phyloP scores from a whole-genome alignment of 768 basidiomycete genomes.

The Lactarius tabidus region DNA sequence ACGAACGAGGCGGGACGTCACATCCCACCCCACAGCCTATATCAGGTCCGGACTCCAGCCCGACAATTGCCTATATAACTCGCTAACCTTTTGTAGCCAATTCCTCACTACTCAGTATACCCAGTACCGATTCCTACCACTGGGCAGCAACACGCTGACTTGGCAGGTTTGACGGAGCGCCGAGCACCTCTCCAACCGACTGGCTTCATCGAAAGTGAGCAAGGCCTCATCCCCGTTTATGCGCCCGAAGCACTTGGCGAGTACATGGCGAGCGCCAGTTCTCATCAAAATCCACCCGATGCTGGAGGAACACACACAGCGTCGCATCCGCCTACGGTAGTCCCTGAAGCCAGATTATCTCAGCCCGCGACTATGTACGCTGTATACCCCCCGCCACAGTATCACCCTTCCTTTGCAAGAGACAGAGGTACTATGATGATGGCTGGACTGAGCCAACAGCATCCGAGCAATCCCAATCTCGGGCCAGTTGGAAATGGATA shows the following conservation, averaged over 20 bases:
- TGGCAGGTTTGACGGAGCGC: slow-evolving; percentile 6
- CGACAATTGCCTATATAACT: not conserved
- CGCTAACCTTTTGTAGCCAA: slow-evolving; percentile 10
- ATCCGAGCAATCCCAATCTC: not conserved
- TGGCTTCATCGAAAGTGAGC: slow-evolving; percentile 69
- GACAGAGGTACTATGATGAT: slow-evolving; percentile 8
- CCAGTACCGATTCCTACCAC: slow-evolving; percentile 8
- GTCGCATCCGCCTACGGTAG: slow-evolving; percentile 15
- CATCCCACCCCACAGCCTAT: slow-evolving; percentile 6
- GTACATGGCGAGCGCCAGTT: slow-evolving; percentile 47
- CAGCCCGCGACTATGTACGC: slow-evolving; percentile 10
- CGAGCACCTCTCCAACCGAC: slow-evolving; percentile 54
- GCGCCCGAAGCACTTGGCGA: slow-evolving; percentile 61
- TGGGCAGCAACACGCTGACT: slow-evolving; percentile 13
- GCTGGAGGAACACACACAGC: slow-evolving; percentile 15
- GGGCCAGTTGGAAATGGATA: slow-evolving; percentile 13
- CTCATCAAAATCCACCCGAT: slow-evolving; percentile 35
- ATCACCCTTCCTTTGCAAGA: slow-evolving; percentile 10
- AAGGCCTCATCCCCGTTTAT: slow-evolving; percentile 68
- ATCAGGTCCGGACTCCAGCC: slow-evolving; percentile 15
- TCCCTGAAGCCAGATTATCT: slow-evolving; percentile 4
- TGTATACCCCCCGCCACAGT: slow-evolving; percentile 14
- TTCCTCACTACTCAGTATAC: slow-evolving; percentile 18
- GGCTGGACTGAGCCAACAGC: slow-evolving; percentile 1
- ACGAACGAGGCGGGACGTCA: slow-evolving; percentile 12